Base-by-base conservation (phyloP, 768 basidiomycete genomes). In the Sarcodon aspratus region DNA sequence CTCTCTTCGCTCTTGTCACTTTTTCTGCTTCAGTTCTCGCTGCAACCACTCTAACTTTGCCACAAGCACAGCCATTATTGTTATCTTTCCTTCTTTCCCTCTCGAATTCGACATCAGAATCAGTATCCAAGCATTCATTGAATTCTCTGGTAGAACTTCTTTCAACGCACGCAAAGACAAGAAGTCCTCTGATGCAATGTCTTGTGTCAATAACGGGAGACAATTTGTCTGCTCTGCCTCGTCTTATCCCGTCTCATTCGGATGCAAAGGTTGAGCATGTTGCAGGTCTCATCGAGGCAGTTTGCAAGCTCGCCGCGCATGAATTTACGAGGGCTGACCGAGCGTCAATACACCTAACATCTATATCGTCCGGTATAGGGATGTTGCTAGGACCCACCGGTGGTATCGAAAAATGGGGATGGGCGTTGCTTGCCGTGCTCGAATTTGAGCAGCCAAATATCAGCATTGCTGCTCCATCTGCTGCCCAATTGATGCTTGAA, bases 401-500 rank as follows among this genome's bases (percentile, higher is more conserved):
- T 6, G 83, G 86, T 0, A 79, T 96, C 13, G 91, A 96, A 57
- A 82, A 82, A 61, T 98, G 93, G 95, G 88, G 91, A 4, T 92
- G 86, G 84, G 76, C 78, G 44, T 59, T 99, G 4, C 71, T 98
- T 31, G 76, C 78, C 0, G 87, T 85, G n/a, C 66, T 97, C 36
- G 82, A 91, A 55, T 79, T 98, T 49, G 66, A 62, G 3, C 69
- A 71, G 53, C 84, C 75, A n/a, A 63, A 69, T 7, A 62, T 78
- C 45, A 63, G 69, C 6, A 60, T 76, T 9, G 69, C 75, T 11
- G 66, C 69, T 48, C 64, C 71, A 3, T 72, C 79, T 4, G 62
- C 69, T 3, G 75, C 73, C 0, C 79, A 74, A 48, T 64, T 80
- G 17, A 69, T 78, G 63, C 69, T 88, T 9, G 82, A 85, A 58